Evolutionary conservation across 768 basidiomycete species (phyloP).

Genomic region (Dacryopinax primogenitus): DNA sequence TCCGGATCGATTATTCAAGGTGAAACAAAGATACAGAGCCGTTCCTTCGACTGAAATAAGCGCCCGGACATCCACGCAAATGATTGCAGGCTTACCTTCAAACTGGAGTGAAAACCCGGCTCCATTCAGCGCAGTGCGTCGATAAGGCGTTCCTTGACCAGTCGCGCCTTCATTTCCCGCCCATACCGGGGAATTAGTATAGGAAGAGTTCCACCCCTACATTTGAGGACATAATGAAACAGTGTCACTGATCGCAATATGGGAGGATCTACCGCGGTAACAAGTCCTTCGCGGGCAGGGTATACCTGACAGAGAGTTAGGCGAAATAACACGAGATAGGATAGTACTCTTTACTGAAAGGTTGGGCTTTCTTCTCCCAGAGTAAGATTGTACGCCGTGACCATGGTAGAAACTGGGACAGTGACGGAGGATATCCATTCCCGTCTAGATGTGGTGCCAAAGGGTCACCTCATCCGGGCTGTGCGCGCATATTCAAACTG

Average conservation of each 20-base stretch:
- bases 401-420: too few species aligned
- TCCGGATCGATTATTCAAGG: background rate
- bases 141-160: background rate
- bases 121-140: background rate
- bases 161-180: background rate
- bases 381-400: background rate
- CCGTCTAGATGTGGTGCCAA: too few species aligned
- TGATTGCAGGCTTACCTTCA: background rate
- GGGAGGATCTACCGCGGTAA: background rate
- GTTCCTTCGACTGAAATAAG: background rate
- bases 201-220: slow-evolving; percentile 2
- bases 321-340: background rate
- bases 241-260: background rate
- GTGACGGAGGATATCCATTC: too few species aligned
- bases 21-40: background rate
- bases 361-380: background rate
- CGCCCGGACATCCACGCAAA: background rate
- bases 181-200: background rate
- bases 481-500: too few species aligned
- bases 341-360: background rate
- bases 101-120: background rate
- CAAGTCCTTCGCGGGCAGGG: background rate
- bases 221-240: background rate
- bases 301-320: background rate
- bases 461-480: too few species aligned